Evolutionary conservation across 2,329 filamentous ascomycete species (phyloP), one percentile per base, ranked within the genome.

Genomic region (Moelleriella libera): DNA sequence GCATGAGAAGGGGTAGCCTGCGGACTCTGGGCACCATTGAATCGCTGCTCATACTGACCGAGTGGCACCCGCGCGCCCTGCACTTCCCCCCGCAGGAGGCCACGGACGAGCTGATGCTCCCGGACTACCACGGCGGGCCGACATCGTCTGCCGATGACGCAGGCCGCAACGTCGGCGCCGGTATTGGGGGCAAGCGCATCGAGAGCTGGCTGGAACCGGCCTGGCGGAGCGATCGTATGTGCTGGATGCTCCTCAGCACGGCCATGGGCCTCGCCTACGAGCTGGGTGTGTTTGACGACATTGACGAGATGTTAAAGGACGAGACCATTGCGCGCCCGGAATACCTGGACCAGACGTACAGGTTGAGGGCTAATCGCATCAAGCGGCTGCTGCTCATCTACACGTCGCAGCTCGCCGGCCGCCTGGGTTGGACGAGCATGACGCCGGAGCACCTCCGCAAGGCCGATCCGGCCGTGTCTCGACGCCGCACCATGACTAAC

Each of bases 181-280:
- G 79, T n/a, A 76, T 88, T 21, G 86, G 88, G 43, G 88, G 87
- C 8, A 83, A 85, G 61, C 74, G 88, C 30, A 92, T 96, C 53
- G 88, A 95, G 60, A 90, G 88, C 61, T 97, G 92, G 88, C 78
- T 97, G 4, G 92, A 98, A 63, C 92, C 92, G 2, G 90, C 88
- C 7, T 96, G 90, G 88, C 77, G 90, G 56, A 88, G 84, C 53
- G 90, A 96, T 58, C 84, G 88, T 47, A 94, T 96, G 86, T 94
- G 87, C 60, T 96, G 90, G 90, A 96, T 96, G 88, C 71, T 97
- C 11, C 74, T 97, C 31, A 94, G 88, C 58, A 94, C 88, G 39
- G 88, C 88, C 11, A 85, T 90, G 70, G 85, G 88, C 1, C 71
- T 97, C 39, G 88, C 86, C 0, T 94, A 94, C 55, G 92, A 98